Base-by-base conservation (phyloP, 495 filamentous ascomycete genomes). In the Thozetella sp. region DNA sequence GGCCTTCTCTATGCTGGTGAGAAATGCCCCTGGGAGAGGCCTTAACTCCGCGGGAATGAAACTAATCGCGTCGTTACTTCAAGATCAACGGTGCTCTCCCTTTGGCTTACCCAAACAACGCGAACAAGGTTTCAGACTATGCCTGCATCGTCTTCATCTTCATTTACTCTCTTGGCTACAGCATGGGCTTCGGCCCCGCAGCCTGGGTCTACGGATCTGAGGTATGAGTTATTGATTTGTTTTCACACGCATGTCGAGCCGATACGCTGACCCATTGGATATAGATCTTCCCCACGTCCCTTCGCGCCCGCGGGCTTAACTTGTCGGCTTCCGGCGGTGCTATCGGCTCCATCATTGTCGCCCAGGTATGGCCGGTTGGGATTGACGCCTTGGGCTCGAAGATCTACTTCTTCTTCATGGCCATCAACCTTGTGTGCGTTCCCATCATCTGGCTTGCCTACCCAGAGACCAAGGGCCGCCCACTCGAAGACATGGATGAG, bases 181-280 rank as follows among this genome's bases (percentile, higher is more conserved):
- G 80, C 27, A 76, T 85, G 67, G 80, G 83, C 0, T 85, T 85
- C 60, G 83, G 83, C 0, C 81, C 83, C 0, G 75, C 82, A 2
- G 73, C 83, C 0, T 86, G 83, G 83, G 83, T 86, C 0, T 85
- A 86, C 51, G 80, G 83, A 1, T 78, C 83, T 0, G 83, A 86
- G 72, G 80, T 83, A 58, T 54, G 65, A 40, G 34, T 2, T 52
- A 19, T 20, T n/a, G 19, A 27, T 19, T 54, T 23, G 2, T 34
- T 15, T 46, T n/a, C n/a, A n/a, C n/a, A n/a, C n/a, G n/a, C n/a
- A 24, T 22, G 11, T 56, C 1, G n/a, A 55, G 23, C 25, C 50
- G 24, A 34, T 53, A 22, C 15, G 57, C 51, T 9, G 0, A 50
- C 25, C 51, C 24, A 64, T 30, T 23, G 13, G 6, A 1, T 24